Evolutionary conservation across 257 asterid species (phyloP).

Genomic region (Cinchona pubescens): DNA sequence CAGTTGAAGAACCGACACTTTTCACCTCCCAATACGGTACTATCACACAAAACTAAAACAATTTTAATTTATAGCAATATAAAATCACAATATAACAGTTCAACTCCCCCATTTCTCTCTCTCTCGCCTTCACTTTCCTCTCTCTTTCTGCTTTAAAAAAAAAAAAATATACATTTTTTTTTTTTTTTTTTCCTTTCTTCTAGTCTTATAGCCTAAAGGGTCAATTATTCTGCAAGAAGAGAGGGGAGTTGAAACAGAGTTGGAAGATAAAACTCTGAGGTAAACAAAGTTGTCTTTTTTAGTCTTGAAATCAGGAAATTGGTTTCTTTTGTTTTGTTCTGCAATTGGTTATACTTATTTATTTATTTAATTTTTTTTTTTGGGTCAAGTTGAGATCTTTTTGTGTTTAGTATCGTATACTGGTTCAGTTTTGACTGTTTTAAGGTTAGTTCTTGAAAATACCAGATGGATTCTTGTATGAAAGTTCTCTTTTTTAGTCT

Average conservation of each 20-base stretch:
- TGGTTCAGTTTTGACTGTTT: slow-evolving; percentile 7
- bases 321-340: neutral
- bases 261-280: slow-evolving; percentile 26
- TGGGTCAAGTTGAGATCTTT: slow-evolving; percentile 26
- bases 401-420: slow-evolving; percentile 4
- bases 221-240: slow-evolving; percentile 38
- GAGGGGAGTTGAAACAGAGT: slow-evolving; percentile 25
- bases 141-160: too few relatives aligned
- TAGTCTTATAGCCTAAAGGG: slow-evolving; percentile 21
- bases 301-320: neutral
- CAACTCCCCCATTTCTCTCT: slow-evolving; percentile 22
- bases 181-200: slow-evolving; percentile 15
- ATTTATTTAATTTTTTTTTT: neutral
- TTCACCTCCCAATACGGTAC: slow-evolving; percentile 36
- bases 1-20: slow-evolving; percentile 33
- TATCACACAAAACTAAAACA: too few relatives aligned
- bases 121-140: slow-evolving; percentile 18
- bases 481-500: neutral
- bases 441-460: neutral
- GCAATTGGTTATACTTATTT: too few relatives aligned
- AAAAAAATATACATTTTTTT: too few relatives aligned
- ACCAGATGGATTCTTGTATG: neutral
- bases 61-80: too few relatives aligned
- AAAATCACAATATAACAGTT: neutral
- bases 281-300: slow-evolving; percentile 5